These are phyloP conservation scores for Meredithiella fracta DNA, from an alignment of 2,329 filamentous ascomycete species.

Conservation along the genomic window DNA sequence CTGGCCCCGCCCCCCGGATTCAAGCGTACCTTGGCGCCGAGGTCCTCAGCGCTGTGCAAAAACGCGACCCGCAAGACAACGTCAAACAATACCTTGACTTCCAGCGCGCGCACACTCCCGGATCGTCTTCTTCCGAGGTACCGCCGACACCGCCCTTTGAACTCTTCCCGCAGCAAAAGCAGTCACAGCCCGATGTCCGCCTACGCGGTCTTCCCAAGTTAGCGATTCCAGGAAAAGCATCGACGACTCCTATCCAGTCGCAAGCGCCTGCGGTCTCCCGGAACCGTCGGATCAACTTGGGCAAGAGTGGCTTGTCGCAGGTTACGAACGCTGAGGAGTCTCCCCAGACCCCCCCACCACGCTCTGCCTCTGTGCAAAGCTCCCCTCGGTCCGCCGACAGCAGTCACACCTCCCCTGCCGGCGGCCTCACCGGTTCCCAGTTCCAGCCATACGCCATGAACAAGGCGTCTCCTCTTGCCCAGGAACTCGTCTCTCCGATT, in stretches of 20 bases:
- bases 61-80: constrained; percentile 76
- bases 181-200: constrained; percentile 28
- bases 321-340: constrained; percentile 12
- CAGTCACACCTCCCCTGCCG: constrained; percentile 20
- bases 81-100: constrained; percentile 82
- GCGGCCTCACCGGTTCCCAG: constrained; percentile 15
- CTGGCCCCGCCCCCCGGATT: constrained; percentile 44
- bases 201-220: constrained; percentile 46
- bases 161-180: constrained; percentile 29
- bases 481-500: constrained; percentile 38
- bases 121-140: constrained; percentile 36
- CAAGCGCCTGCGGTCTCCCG: constrained; percentile 17
- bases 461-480: constrained; percentile 32
- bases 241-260: constrained; percentile 15
- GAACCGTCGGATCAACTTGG: constrained; percentile 2
- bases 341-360: constrained; percentile 1
- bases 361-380: not conserved
- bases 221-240: constrained; percentile 34
- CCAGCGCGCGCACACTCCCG: constrained; percentile 41
- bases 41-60: constrained; percentile 50
- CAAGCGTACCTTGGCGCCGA: constrained; percentile 53
- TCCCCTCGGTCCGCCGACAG: constrained; percentile 21
- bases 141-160: constrained; percentile 55
- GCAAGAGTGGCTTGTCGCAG: constrained; percentile 7
- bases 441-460: constrained; percentile 38